A percentile compares a stretch with the other conserved stretches of the same genome.
phyloP scores from a whole-genome alignment of 2,329 filamentous ascomycete genomes.

The Cercospora brassicicola region DNA sequence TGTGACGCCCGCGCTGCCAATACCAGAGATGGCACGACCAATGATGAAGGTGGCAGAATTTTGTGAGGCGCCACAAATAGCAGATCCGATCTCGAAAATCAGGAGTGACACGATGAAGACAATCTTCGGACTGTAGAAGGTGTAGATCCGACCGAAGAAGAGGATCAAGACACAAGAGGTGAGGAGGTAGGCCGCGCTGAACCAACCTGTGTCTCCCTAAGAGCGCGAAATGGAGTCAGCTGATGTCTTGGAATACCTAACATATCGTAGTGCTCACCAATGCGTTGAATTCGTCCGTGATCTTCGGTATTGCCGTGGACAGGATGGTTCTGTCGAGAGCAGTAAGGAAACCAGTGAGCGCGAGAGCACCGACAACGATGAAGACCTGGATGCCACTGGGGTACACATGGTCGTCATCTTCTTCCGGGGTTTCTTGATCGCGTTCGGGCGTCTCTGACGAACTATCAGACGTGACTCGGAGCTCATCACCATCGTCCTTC shows the following conservation, averaged over 20 bases:
- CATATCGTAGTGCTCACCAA: background rate
- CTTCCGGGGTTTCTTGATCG: conserved; percentile 48
- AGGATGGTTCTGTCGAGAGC: conserved; percentile 41
- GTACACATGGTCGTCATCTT: conserved; percentile 72
- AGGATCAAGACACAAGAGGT: conserved; percentile 46
- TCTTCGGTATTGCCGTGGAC: conserved; percentile 45
- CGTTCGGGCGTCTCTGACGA: background rate
- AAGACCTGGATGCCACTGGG: background rate
- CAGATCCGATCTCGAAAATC: conserved; percentile 50
- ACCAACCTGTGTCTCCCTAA: conserved; percentile 47
- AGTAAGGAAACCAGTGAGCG: conserved; percentile 24
- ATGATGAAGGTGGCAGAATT: conserved; percentile 54
- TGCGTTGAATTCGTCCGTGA: conserved; percentile 46
- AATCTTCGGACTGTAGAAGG: conserved; percentile 48
- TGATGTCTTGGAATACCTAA: background rate
- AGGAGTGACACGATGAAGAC: conserved; percentile 42
- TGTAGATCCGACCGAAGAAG: conserved; percentile 45
- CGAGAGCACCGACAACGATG: conserved; percentile 12
- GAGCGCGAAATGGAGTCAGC: background rate
- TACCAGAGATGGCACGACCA: conserved; percentile 55
- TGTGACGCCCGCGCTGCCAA: conserved; percentile 54
- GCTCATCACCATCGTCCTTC: background rate
- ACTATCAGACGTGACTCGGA: background rate
- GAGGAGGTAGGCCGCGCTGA: conserved; percentile 47
- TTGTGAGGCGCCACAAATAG: conserved; percentile 52